phyloP scores from a whole-genome alignment of 78 protist genomes.

The Bigelowiella natans region DNA sequence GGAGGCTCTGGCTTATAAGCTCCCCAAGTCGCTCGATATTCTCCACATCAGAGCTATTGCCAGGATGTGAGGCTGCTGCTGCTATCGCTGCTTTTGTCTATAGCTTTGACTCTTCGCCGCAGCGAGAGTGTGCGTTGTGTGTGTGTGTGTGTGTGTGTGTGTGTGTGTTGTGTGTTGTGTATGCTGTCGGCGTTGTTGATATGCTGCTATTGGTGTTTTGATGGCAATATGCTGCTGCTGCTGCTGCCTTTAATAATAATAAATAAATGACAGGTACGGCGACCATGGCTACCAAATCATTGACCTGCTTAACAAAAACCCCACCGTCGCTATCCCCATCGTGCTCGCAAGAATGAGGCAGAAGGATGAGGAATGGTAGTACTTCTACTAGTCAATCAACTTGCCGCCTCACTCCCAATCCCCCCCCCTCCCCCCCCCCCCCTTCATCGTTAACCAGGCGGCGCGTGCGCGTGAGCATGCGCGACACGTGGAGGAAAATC shows the following conservation, averaged over 20 bases:
- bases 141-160: too few relatives aligned
- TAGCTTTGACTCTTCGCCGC: slow-evolving; percentile 16
- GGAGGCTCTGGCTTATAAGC: neutral
- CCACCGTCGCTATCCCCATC: slow-evolving; percentile 52
- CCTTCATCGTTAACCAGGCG: too few relatives aligned
- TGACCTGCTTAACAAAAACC: slow-evolving; percentile 42
- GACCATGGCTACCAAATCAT: slow-evolving; percentile 17
- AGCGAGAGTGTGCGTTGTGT: too few relatives aligned
- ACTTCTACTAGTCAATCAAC: too few relatives aligned
- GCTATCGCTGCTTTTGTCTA: neutral
- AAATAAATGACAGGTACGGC: slow-evolving; percentile 36
- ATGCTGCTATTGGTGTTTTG: neutral
- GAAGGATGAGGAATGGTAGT: too few relatives aligned
- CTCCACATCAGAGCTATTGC: slow-evolving; percentile 9
- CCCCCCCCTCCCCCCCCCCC: too few relatives aligned
- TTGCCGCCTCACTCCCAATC: too few relatives aligned
- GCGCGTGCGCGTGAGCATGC: slow-evolving; percentile 53
- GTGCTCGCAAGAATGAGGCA: slow-evolving; percentile 56
- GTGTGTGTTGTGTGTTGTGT: too few relatives aligned
- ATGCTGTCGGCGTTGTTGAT: slow-evolving; percentile 17
- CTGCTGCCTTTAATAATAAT: neutral
- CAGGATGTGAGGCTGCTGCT: too few relatives aligned
- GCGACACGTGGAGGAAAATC: slow-evolving; percentile 66
- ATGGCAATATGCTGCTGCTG: neutral
- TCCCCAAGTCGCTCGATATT: neutral